Percentiles rank a stretch among this genome's conserved stretches.
Conservation (phyloP, 371 early-diverging fungal genomes). For the Umbelopsis sp. region DNA sequence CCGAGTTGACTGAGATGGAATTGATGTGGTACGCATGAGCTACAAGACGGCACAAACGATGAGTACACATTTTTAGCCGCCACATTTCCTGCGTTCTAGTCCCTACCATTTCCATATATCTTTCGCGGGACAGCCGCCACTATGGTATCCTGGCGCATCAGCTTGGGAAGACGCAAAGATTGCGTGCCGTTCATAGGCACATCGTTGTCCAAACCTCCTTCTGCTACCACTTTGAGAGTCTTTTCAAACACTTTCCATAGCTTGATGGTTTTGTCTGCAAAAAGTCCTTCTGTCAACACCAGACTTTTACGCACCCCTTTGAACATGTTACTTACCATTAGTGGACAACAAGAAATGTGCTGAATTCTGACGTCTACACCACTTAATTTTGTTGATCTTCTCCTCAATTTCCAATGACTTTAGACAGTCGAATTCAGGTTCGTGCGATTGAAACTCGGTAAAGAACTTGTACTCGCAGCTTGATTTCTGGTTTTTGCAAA, state of each 20-base stretch:
- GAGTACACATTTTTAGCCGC: not conserved
- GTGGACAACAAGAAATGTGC: conserved; percentile 90
- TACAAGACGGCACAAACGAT: conserved; percentile 11
- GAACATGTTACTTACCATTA: conserved; percentile 63
- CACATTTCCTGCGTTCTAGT: not conserved
- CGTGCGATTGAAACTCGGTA: conserved; percentile 95
- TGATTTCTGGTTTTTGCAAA: conserved; percentile 67
- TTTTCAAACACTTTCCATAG: conserved; percentile 94
- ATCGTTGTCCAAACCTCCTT: conserved; percentile 70
- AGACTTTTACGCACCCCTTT: not conserved
- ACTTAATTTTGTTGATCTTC: conserved; percentile 94
- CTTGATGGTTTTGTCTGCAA: conserved; percentile 89
- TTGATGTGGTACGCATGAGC: conserved; percentile 97
- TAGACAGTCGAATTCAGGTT: conserved; percentile 96
- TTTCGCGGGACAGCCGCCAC: conserved; percentile 83
- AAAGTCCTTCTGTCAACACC: not conserved
- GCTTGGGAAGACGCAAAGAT: conserved; percentile 70
- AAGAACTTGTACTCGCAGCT: conserved; percentile 92
- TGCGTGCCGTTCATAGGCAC: conserved; percentile 34
- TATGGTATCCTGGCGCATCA: conserved; percentile 81
- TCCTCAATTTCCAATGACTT: conserved; percentile 96
- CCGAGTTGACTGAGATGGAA: conserved; percentile 91
- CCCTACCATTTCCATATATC: conserved; percentile 75
- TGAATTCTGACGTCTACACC: conserved; percentile 83
- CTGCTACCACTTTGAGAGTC: conserved; percentile 78